A percentile compares a stretch with the other conserved stretches of the same genome.
Evolutionary conservation across 164 flowering plant genomes (phyloP).

Genomic region (Vitis labrusca): DNA sequence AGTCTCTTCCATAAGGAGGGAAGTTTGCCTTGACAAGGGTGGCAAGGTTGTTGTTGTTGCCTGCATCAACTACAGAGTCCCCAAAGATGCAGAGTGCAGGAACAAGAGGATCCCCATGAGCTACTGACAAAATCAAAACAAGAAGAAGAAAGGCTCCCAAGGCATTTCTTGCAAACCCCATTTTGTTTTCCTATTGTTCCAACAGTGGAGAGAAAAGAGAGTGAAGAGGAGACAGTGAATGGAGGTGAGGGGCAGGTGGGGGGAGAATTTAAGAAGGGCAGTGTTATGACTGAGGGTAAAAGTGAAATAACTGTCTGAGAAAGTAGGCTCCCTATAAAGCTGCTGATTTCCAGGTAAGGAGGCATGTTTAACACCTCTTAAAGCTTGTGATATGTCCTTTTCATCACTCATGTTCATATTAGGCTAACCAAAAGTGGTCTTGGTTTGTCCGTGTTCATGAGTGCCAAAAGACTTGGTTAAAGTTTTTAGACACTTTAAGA

Average conservation of each 20-base stretch:
- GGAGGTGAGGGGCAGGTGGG: constrained; percentile 19
- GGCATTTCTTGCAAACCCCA: constrained; percentile 28
- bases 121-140: constrained; percentile 19
- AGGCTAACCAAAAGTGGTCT: constrained; percentile 13
- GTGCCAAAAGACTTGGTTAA: constrained; percentile 11
- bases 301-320: constrained; percentile 18
- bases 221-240: constrained; percentile 10
- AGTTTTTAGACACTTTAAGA: constrained; percentile 6
- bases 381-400: constrained; percentile 9
- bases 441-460: constrained; percentile 3
- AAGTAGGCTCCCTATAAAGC: constrained; percentile 21
- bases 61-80: constrained; percentile 87
- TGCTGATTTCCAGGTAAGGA: constrained; percentile 24
- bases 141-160: constrained; percentile 19
- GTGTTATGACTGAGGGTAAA: constrained; percentile 4
- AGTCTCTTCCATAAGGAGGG: constrained; percentile 92
- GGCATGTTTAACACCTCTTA: constrained; percentile 33
- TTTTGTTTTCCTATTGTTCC: constrained; percentile 4
- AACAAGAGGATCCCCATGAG: constrained; percentile 69
- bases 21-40: constrained; percentile 80
- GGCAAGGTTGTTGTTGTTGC: constrained; percentile 71
- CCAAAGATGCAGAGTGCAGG: constrained; percentile 83
- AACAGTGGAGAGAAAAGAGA: constrained; percentile 5
- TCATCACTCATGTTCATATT: background rate
- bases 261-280: constrained; percentile 24